Base-by-base conservation (phyloP, 139 green algal species). In the Choricystis sp. region DNA sequence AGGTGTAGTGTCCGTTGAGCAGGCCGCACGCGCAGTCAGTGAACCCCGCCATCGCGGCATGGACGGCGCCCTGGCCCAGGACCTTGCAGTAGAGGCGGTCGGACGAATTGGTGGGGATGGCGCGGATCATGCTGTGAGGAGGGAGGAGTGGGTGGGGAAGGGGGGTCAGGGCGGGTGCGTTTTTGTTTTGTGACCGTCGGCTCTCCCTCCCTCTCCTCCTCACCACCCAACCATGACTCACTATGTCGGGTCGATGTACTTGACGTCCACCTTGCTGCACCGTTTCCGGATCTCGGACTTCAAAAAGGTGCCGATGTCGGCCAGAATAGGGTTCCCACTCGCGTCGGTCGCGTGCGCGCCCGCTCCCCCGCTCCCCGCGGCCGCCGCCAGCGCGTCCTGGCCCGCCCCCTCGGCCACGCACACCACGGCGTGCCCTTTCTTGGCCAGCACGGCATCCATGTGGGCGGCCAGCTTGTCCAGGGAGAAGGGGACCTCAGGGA, bases 1-100 rank as follows among this genome's bases (percentile, higher is more conserved):
- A 91, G 30, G 87, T 81, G 71, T 94, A 97, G 76, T 98, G 91
- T 3, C 86, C 96, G 83, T 96, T 96, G 59, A 95, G 85, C 60
- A 98, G 78, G 1, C 87, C 91, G 27, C 72, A 64, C 2, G 84
- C 86, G 26, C 83, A 69, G 22, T 79, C 81, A 2, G 79, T 90
- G 73, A 77, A 91, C 30, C 87, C 91, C 1, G 86, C 91, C 81
- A 98, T 97, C 1, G 91, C 89, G 4, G 76, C 91, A 66, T 98
- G 91, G 58, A 98, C 89, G 20, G 92, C 86, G 57, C 87, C 88
- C 70, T 98, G 90, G 1, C 85, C 91, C 65, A 98, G 73, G 28
- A 90, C 81, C 74, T 92, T 94, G 81, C 87, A 94, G 77, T 95
- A 94, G 65, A 94, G 90, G 65, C 81, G 80, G 77, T 96, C 89